phyloP scores from a whole-genome alignment of 192 early-diverging fungal species.

The Dissophora ornata region DNA sequence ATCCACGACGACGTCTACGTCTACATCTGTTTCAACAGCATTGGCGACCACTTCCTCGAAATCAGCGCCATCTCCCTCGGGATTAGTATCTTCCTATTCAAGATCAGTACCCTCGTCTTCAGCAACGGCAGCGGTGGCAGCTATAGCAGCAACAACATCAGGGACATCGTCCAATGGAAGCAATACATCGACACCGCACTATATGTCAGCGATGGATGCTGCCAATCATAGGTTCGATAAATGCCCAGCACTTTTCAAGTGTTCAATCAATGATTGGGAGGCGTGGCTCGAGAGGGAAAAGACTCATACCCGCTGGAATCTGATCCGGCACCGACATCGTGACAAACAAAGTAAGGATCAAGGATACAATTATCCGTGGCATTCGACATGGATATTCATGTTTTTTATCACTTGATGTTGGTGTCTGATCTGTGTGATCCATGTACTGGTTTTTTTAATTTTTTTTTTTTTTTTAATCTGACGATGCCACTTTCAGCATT shows the following conservation, averaged over 20 bases:
- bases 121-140: conserved; percentile 4
- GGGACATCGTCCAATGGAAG: not conserved
- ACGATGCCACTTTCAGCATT: conserved; percentile 24
- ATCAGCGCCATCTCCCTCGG: too few species aligned
- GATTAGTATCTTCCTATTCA: too few species aligned
- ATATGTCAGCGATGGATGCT: not conserved
- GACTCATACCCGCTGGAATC: conserved; percentile 33
- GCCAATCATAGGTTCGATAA: conserved; percentile 16
- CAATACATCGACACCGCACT: not conserved
- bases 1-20: too few species aligned
- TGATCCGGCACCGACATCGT: conserved; percentile 34
- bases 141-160: not conserved
- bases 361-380: too few species aligned
- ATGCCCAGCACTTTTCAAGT: conserved; percentile 23
- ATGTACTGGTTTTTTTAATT: not conserved
- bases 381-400: not conserved
- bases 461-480: not conserved
- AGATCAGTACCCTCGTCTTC: too few species aligned
- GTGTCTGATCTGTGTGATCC: not conserved
- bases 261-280: conserved; percentile 37
- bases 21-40: not conserved
- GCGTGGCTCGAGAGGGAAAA: conserved; percentile 38
- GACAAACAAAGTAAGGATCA: conserved; percentile 35
- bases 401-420: too few species aligned
- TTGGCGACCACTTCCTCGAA: too few species aligned